Percentiles rank a stretch among this genome's conserved stretches.
These are phyloP conservation scores for Ustilago loliicola DNA, from an alignment of 1,284 basidiomycete species.

Conservation along the genomic window DNA sequence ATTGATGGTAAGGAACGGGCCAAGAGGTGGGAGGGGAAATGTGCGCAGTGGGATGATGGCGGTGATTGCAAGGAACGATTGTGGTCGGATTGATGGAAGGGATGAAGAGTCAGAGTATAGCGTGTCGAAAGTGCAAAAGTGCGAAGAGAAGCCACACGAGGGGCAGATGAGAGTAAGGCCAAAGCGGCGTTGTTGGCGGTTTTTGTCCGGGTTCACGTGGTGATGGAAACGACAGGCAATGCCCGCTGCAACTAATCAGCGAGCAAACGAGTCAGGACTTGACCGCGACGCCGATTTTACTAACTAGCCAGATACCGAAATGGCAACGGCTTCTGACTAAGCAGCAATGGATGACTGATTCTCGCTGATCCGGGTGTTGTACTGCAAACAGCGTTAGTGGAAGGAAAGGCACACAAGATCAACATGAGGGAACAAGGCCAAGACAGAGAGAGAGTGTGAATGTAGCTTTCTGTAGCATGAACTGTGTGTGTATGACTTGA, in stretches of 20 bases:
- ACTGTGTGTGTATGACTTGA: no score
- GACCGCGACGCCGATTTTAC: no score
- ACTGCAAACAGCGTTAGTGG: background rate
- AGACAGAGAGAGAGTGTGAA: no score
- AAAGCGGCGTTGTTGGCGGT: no score
- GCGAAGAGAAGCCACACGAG: background rate
- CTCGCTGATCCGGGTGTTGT: background rate
- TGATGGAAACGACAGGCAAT: background rate
- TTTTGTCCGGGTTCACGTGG: background rate
- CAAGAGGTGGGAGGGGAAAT: no score
- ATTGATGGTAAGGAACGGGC: no score
- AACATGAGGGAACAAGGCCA: no score
- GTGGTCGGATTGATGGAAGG: constrained; percentile 1
- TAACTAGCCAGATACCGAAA: background rate
- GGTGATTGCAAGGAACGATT: background rate
- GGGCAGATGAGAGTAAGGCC: background rate
- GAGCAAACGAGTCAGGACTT: background rate
- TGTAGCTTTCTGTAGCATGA: no score
- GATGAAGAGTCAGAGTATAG: background rate
- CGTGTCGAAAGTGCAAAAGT: background rate
- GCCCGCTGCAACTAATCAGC: constrained; percentile 1
- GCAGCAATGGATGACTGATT: background rate
- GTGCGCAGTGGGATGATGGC: background rate
- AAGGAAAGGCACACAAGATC: background rate
- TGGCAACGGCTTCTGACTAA: background rate